These are phyloP conservation scores for Teunomyces barrocoloradensis DNA, from an alignment of 805 yeast species.

Conservation along the genomic window DNA sequence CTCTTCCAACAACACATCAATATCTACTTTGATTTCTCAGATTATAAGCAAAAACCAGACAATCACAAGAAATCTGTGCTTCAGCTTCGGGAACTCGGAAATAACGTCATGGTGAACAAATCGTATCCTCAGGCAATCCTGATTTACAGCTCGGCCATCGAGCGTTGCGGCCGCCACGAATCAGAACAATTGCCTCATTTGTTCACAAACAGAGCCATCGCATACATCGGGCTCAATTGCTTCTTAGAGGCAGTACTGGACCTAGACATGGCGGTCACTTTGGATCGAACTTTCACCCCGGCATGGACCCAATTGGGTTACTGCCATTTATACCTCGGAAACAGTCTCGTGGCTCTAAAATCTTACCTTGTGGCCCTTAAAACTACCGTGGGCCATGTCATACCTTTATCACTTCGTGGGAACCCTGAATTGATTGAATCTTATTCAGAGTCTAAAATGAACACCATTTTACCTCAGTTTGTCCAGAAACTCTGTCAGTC, in stretches of 20 bases:
- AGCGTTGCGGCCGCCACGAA: constrained; percentile 15
- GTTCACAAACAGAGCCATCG: constrained; percentile 38
- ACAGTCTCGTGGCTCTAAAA: constrained; percentile 28
- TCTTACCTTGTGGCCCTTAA: constrained; percentile 34
- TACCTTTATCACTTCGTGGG: constrained; percentile 21
- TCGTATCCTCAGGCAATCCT: constrained; percentile 40
- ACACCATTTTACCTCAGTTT: constrained; percentile 35
- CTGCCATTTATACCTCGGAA: constrained; percentile 42
- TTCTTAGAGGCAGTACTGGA: constrained; percentile 39
- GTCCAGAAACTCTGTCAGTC: constrained; percentile 34
- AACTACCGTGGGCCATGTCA: constrained; percentile 27
- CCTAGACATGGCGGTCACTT: constrained; percentile 28
- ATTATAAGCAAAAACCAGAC: neutral
- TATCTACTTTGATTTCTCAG: constrained; percentile 3
- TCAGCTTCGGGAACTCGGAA: constrained; percentile 38
- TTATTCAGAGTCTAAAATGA: constrained; percentile 21
- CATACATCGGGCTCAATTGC: constrained; percentile 40
- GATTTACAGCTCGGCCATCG: constrained; percentile 36
- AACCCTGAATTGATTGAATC: constrained; percentile 12
- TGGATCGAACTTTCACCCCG: constrained; percentile 35
- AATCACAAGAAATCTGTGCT: constrained; percentile 4
- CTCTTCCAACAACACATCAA: constrained; percentile 3
- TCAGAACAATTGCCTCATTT: constrained; percentile 27
- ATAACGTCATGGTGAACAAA: constrained; percentile 35
- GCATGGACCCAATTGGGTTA: constrained; percentile 46